These are phyloP conservation scores for Russula griseocarnosa DNA, from an alignment of 768 basidiomycete genomes.

Conservation along the genomic window DNA sequence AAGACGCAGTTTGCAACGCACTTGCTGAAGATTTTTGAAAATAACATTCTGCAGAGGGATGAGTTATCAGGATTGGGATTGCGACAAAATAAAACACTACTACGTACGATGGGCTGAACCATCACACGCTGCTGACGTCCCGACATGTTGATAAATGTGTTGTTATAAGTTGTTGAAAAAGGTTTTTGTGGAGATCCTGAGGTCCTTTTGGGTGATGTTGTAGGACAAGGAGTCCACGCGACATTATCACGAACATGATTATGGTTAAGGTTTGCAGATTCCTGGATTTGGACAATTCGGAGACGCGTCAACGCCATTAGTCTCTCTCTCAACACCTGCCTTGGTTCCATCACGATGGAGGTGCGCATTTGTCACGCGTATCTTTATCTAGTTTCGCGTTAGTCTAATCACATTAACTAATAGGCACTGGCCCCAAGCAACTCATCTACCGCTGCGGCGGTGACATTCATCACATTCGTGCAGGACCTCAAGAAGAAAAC, in stretches of 20 bases:
- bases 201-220: constrained; percentile 3
- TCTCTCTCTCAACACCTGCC: constrained; percentile 14
- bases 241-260: background rate
- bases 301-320: constrained; percentile 19
- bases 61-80: constrained; percentile 29
- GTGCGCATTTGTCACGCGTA: constrained; percentile 26
- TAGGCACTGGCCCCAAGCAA: constrained; percentile 61
- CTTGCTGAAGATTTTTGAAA: constrained; percentile 95
- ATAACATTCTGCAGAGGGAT: constrained; percentile 72
- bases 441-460: constrained; percentile 95
- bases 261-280: constrained; percentile 23
- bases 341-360: constrained; percentile 36
- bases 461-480: constrained; percentile 98
- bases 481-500: constrained; percentile 98
- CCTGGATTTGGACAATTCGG: constrained; percentile 15
- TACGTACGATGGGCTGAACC: constrained; percentile 97
- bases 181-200: background rate
- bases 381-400: constrained; percentile 14
- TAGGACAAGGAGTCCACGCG: background rate
- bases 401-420: background rate
- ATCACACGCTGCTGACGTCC: constrained; percentile 93
- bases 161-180: background rate
- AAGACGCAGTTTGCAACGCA: constrained; percentile 31
- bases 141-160: constrained; percentile 59
- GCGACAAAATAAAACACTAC: background rate